Evolutionary conservation across 1,139 yeast species (phyloP), one percentile per base, ranked within the genome.

Genomic region (Ogataea hybrid): DNA sequence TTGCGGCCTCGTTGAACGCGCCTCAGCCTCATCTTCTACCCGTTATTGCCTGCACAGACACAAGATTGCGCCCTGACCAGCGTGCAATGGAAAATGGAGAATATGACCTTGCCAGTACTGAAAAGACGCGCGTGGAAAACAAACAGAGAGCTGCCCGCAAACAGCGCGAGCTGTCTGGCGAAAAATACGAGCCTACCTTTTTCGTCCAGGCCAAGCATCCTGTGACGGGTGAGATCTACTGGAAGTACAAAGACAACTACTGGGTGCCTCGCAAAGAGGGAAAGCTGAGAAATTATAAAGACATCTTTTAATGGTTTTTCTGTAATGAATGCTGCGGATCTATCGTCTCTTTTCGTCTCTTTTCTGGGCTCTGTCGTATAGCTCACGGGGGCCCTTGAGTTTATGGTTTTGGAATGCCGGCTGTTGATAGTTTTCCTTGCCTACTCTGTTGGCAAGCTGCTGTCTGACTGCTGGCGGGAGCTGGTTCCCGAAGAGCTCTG

Each of bases 41-140:
- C 17, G 84, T 84, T 79, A 54, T 92, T 35, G 83, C 97, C 0
- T 94, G 92, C 23, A 87, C 96, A 0, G 98, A 92, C 62, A 87
- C 97, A 0, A 76, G 98, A 60, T 70, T 88, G 52, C 77, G 98
- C 62, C 98, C 98, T 0, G 98, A 92, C 67, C 98, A 92, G 67
- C 75, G 97, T 48, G 97, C 96, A 5, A 94, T 94, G 98, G 98
- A 92, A 62, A 89, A 89, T 52, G 98, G 97, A n/a, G 65, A 76
- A 35, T 94, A 92, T 57, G 97, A 90, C 55, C 71, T 75, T 18
- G 98, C 98, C 0, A 79, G 94, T 12, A 75, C 72, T n/a, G 95
- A 89, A 53, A 92, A 94, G 68, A 77, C 77, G 50, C 71, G 95
- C 37, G 86, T 92, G 5, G 98, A 92, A 61, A 94, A 84, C 54